Base-by-base conservation (phyloP, 768 basidiomycete genomes). In the Hericium erinaceus region DNA sequence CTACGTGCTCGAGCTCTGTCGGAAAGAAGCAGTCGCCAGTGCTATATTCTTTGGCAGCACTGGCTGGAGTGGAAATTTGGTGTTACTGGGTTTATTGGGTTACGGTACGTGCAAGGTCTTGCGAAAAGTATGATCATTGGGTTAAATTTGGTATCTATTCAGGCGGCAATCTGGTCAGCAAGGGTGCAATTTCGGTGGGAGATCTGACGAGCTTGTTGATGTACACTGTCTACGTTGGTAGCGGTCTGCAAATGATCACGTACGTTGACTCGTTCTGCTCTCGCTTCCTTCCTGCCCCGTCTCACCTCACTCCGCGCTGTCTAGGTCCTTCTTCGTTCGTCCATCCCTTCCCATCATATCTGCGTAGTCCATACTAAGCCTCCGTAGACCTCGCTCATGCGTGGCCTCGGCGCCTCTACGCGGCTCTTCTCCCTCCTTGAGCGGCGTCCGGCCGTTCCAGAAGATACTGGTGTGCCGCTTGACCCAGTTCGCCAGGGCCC, bases 341-440 rank as follows among this genome's bases (percentile, higher is more conserved):
- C 55, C 44, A 41, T 24, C 66, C 58, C 38, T 61, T 26, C 15
- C 13, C 5, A 13, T 26, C 37, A 22, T 4, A 46, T 33, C 12
- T 7, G 22, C 4, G 16, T 55, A 24, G 26, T 56, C 48, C 58
- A 61, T 20, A 60, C 24, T 11, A 53, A 18, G 39, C 24, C 37
- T 48, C 24, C 26, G 10, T 61, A 92, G 89, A 82, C 91, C 10
- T 94, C 92, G 41, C 85, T 98, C 56, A 98, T 98, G 95, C 92
- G 92, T 55, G 95, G 92, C 55, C 84, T 98, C 53, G 95, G 95
- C 57, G 95, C 95, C 1, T 92, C 92, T 16, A 80, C 82, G 0
- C 87, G 95, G 20, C 87, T 98, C n/a, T 98, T 98, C 69, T 92
- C 95, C 61, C 81, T 98, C 15, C 75, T 98, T 10, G 92, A 92